Evolutionary conservation across 768 basidiomycete species (phyloP), one percentile per base, ranked within the genome.

Genomic region (Sarcodon aspratus): DNA sequence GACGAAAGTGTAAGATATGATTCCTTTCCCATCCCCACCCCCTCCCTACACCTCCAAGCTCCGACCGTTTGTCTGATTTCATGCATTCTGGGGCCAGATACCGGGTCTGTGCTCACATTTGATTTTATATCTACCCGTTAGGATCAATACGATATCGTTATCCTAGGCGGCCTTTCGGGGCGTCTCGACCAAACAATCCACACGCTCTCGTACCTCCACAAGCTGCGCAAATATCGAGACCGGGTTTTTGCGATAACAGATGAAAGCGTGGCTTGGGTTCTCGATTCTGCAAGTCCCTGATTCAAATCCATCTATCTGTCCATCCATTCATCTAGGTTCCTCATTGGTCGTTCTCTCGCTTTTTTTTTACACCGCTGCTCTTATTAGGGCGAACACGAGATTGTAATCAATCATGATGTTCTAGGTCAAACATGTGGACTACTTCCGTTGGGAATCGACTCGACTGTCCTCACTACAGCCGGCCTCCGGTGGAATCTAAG

Each of bases 131-230:
- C 6, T 18, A 6, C 11, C 33, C 9, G 45, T 13, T 33, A 45
- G 13, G 36, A 63, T 60, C 67, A 80, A 71, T 78, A 80, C 54
- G 79, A 84, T 45, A 71, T 88, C 18, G 65, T 97, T 44, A 64
- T 99, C 33, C 74, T 95, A 1, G 94, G 96, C 6, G 94, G 96
- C 0, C 69, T 99, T 2, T 75, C 86, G 5, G 96, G 96, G 0
- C 79, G 96, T 27, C 70, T 99, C 3, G 96, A 99, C 63, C 96
- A 99, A 58, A 96, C 93, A 0, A 71, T 94, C 4, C 93, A 96
- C 58, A 84, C 89, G 0, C 73, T 99, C 9, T 87, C 92, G 2
- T 76, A 83, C 44, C 66, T 98, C 1, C 78, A 93, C 64, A 91
- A 91, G 61, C 68, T 94, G 17, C 79, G 88, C 40, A 75, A 71